Evolutionary conservation across 768 basidiomycete species (phyloP), one percentile per base, ranked within the genome.

Genomic region (Tremella yokohamensis): DNA sequence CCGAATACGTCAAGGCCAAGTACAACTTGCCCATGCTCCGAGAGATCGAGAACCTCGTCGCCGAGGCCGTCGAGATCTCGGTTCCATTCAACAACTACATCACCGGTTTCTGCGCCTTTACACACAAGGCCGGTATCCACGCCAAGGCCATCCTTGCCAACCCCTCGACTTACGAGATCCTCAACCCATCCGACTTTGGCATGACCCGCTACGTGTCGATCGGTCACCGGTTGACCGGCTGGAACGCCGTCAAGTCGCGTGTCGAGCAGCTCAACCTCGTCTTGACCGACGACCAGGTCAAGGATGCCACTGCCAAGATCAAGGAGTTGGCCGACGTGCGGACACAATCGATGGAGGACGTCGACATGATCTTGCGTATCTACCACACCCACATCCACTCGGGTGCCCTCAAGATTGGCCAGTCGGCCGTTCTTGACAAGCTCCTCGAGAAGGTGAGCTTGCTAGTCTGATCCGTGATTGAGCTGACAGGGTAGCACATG

Each of bases 121-220:
- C 96, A 24, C 96, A 98, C 86, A 98, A 99, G 86, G 96, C 96
- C 19, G 96, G 96, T 76, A 99, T 99, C 64, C 96, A 99, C 79
- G 96, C 96, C 80, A 99, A 99, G 83, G 96, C 96, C 39, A 99
- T 99, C 78, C 84, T 93, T 63, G 96, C 97, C 81, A 99, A 99
- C 83, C 96, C 96, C 1, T 90, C 88, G 71, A 99, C 96, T 9
- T 99, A 98, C 79, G 94, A 99, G 79, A 97, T 97, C 77, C 84
- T 96, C 78, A 97, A 92, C 84, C 96, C 96, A 15, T 90, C 94
- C 78, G 96, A 99, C 80, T 99, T 99, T 72, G 96, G 96, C 69
- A 83, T 99, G 73, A 91, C 87, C 8, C 86, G 96, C 73, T 99
- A 98, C 72, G 93, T 99, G 64, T 96, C 94, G 40, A 97, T 98